Percentiles rank a stretch among this genome's conserved stretches.
These are phyloP conservation scores for Atkinsonella hypoxylon DNA, from an alignment of 2,329 filamentous ascomycete genomes.

Conservation along the genomic window DNA sequence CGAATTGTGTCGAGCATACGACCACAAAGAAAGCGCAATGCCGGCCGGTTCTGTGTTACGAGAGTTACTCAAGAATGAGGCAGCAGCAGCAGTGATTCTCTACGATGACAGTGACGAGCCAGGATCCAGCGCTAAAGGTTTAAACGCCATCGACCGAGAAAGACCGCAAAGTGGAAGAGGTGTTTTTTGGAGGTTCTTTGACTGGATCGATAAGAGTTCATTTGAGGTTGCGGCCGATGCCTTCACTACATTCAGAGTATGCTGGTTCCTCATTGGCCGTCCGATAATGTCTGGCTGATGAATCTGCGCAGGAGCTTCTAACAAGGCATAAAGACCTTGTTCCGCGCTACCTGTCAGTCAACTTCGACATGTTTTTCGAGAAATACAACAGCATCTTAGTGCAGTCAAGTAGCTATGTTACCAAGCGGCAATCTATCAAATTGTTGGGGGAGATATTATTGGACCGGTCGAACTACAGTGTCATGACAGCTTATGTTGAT, in stretches of 20 bases:
- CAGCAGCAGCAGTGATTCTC: slow-evolving; percentile 78
- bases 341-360: slow-evolving; percentile 73
- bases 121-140: slow-evolving; percentile 61
- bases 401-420: slow-evolving; percentile 92
- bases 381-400: slow-evolving; percentile 81
- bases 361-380: slow-evolving; percentile 88
- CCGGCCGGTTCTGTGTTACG: slow-evolving; percentile 81
- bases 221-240: slow-evolving; percentile 97
- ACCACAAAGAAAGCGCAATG: slow-evolving; percentile 81
- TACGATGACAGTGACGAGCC: slow-evolving; percentile 74
- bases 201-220: slow-evolving; percentile 91
- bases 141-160: slow-evolving; percentile 67
- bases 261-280: slow-evolving; percentile 13
- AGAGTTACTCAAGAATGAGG: slow-evolving; percentile 81
- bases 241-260: slow-evolving; percentile 90
- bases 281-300: neutral
- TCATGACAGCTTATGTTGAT: slow-evolving; percentile 97
- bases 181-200: slow-evolving; percentile 94
- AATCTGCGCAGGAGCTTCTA: slow-evolving; percentile 60
- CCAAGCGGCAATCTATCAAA: slow-evolving; percentile 96
- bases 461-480: slow-evolving; percentile 90
- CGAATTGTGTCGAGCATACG: slow-evolving; percentile 80
- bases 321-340: slow-evolving; percentile 91
- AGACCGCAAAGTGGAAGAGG: slow-evolving; percentile 65
- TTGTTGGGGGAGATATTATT: slow-evolving; percentile 88